A percentile compares a stretch with the other conserved stretches of the same genome.
These are phyloP conservation scores for Suillus luteus DNA, from an alignment of 768 basidiomycete genomes.

Conservation along the genomic window DNA sequence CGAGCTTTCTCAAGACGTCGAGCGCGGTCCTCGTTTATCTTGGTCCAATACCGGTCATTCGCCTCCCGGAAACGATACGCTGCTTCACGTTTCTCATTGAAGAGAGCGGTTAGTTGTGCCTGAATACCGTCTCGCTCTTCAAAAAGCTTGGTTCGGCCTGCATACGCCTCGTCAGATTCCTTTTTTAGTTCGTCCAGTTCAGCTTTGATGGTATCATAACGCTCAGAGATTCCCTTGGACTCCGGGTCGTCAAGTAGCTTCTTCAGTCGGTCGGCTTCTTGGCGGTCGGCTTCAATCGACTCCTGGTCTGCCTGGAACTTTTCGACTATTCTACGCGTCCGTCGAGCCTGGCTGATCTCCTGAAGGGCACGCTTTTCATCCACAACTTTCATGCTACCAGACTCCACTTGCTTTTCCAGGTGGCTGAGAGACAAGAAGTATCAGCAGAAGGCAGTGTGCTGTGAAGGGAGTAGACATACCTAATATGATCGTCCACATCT, in stretches of 20 bases:
- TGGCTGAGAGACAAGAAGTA: conserved; percentile 46
- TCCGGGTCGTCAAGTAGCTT: conserved; percentile 91
- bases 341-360: conserved; percentile 78
- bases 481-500: conserved; percentile 86
- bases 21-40: conserved; percentile 87
- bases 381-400: conserved; percentile 86
- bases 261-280: conserved; percentile 73
- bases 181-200: conserved; percentile 88
- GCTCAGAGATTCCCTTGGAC: conserved; percentile 74
- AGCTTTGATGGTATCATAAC: conserved; percentile 77
- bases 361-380: conserved; percentile 95
- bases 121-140: conserved; percentile 83
- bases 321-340: conserved; percentile 76
- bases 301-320: conserved; percentile 78
- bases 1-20: conserved; percentile 77
- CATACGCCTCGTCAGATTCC: conserved; percentile 83
- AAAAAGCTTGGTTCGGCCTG: conserved; percentile 77
- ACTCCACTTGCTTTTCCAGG: conserved; percentile 89
- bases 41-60: conserved; percentile 79
- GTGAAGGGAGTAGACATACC: conserved; percentile 48
- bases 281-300: conserved; percentile 77
- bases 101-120: conserved; percentile 68
- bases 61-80: conserved; percentile 73
- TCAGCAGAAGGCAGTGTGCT: conserved; percentile 11
- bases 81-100: conserved; percentile 75